Evolutionary conservation across 768 basidiomycete genomes (phyloP), one percentile per base, ranked within the genome.

Genomic region (Suillus discolor): DNA sequence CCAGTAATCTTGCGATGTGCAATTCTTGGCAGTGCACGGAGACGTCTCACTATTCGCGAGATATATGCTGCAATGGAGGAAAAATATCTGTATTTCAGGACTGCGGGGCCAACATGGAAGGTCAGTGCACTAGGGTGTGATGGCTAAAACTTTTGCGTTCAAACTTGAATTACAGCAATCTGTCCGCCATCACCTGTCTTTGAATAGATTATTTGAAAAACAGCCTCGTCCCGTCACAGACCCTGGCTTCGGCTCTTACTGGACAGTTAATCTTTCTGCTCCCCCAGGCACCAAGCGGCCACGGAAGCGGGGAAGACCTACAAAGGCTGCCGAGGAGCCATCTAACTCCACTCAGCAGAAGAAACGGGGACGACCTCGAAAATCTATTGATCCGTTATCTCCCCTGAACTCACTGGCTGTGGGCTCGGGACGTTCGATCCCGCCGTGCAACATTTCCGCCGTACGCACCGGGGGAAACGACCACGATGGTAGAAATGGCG

Each of bases 61-160:
- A 93, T 94, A 65, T 94, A 94, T 70, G 90, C 89, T 12, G 89
- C 90, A 20, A 94, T 94, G 90, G 92, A 94, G 79, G 83, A 84
- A 39, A 94, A 94, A 77, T 94, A 93, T 72, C 84, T 86, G 12
- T 94, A 91, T 71, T 94, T 92, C 77, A 87, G 84, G 75, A 89
- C 87, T 18, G 90, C 92, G 45, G 92, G 92, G 41, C 84, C 88
- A 36, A 92, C 92, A 15, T 94, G 92, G 92, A 94, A 94, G 86
- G 92, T 92, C 72, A 64, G 78, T 69, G 38, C 36, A 11, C 54
- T 53, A 9, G n/a, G 16, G 47, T 16, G 55, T 65, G 7, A 23
- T 20, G 49, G 15, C 16, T 31, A 41, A 59, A 36, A 28, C n/a
- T 41, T 20, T 42, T 72, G 38, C 18, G 36, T 34, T 38, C 47